Base-by-base conservation (phyloP, 345 rosid genomes). In the Turritis glabra region DNA sequence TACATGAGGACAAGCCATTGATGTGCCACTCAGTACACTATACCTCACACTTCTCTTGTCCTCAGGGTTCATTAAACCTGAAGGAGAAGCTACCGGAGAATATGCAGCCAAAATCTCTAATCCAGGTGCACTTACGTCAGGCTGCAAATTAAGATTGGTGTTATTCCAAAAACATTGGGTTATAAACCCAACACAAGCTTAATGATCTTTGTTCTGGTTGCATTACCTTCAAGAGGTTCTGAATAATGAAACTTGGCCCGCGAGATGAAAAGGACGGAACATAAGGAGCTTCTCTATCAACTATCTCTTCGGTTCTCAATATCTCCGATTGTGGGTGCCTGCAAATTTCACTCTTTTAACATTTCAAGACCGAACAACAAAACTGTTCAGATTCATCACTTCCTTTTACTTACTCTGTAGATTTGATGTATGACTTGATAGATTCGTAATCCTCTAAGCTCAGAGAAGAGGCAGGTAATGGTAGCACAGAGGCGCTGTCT, bases 1-100 rank as follows among this genome's bases (percentile, higher is more conserved):
- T 22, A 46, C 82, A 75, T 84, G 87, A 12, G 87, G 85, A 55
- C 85, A 84, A 30, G 83, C 35, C 86, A 85, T 77, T 15, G 84
- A 85, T 11, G 86, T 85, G 15, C 85, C 86, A 17, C 80, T 76
- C 48, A 63, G 0, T 51, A 82, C 41, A 57, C 32, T 76, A 75
- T 51, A 84, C 7, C 17, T 79, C 6, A 40, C 77, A 33, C 35
- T 23, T 68, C 81, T 53, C 21, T 25, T 55, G 67, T 82, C 80
- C 41, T 0, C 14, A n/a, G 29, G n/a, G 26, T 14, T 8, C 2
- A 11, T 2, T 4, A 67, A 46, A 52, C 12, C 2, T 6, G 72
- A 54, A 35, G 79, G 27, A 37, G 63, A 56, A 64, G 72, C 72
- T 14, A 56, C n/a, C 2, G 70, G 77, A 60, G 85, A 72, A 52